These are phyloP conservation scores for Bodo saltans DNA, from an alignment of 78 protist species.

Conservation along the genomic window DNA sequence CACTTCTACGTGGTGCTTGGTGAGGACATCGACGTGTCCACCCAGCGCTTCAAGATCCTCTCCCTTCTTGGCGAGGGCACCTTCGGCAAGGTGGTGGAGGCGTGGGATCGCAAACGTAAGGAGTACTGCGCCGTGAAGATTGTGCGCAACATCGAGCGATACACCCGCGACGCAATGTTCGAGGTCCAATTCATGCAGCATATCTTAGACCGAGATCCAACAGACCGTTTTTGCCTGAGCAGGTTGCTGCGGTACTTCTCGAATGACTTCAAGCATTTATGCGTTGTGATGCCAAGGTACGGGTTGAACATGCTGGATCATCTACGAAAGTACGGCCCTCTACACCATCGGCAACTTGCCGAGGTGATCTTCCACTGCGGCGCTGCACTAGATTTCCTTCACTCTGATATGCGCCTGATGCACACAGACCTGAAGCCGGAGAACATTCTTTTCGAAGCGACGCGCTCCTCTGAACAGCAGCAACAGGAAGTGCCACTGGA, in stretches of 20 bases:
- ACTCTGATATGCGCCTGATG: conserved; percentile 36
- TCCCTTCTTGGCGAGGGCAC: conserved; percentile 37
- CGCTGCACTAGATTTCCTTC: conserved; percentile 30
- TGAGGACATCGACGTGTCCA: conserved; percentile 2
- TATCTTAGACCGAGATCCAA: conserved; percentile 5
- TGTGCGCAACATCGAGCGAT: conserved; percentile 57
- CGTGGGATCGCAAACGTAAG: conserved; percentile 29
- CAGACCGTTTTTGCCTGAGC: neutral
- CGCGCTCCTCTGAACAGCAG: no score
- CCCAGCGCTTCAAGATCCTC: conserved; percentile 19
- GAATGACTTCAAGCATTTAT: conserved; percentile 60
- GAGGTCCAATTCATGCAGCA: conserved; percentile 58
- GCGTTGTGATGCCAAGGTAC: conserved; percentile 70
- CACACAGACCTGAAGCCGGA: conserved; percentile 95
- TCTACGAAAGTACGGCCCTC: conserved; percentile 53
- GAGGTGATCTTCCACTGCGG: conserved; percentile 49
- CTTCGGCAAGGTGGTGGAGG: conserved; percentile 37
- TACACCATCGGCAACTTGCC: conserved; percentile 40
- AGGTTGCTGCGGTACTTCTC: conserved; percentile 40
- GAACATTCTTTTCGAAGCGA: conserved; percentile 56
- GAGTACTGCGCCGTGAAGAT: conserved; percentile 73
- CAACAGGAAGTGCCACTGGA: no score
- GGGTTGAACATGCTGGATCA: conserved; percentile 74
- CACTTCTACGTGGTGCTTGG: conserved; percentile 25
- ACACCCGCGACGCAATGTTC: conserved; percentile 59